Conservation (phyloP, 306 rosid species). For the Acacia melanoxylon region DNA sequence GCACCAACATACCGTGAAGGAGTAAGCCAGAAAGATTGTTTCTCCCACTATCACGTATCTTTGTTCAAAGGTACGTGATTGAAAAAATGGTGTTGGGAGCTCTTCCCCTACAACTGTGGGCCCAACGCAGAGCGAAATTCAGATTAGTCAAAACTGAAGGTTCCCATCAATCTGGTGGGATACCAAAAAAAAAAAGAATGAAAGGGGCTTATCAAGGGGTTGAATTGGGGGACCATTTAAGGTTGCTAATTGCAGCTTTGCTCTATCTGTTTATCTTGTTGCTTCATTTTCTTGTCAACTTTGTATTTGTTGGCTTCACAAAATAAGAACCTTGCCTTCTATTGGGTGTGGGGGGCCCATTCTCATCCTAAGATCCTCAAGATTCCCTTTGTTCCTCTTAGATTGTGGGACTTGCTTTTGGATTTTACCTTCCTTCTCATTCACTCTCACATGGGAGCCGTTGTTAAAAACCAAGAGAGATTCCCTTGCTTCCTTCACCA, state of each 20-base stretch:
- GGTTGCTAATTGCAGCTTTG: neutral
- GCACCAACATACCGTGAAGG: too few relatives aligned
- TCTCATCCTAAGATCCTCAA: neutral
- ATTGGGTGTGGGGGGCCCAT: neutral
- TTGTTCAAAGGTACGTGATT: too few relatives aligned
- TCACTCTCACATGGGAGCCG: neutral
- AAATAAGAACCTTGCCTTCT: neutral
- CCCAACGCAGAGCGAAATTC: too few relatives aligned
- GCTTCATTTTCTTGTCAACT: neutral
- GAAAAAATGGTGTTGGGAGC: too few relatives aligned
- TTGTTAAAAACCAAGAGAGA: neutral
- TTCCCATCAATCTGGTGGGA: too few relatives aligned
- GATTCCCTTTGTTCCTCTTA: neutral
- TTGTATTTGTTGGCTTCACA: neutral
- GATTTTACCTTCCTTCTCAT: neutral
- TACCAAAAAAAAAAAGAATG: too few relatives aligned
- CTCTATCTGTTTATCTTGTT: too few relatives aligned
- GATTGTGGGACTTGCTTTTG: neutral
- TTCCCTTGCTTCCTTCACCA: neutral
- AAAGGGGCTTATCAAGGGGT: slow-evolving; percentile 28
- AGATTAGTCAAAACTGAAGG: too few relatives aligned
- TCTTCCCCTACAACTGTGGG: too few relatives aligned
- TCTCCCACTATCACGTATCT: too few relatives aligned
- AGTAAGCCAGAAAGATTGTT: too few relatives aligned
- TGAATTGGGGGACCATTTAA: slow-evolving; percentile 36